Conservation (phyloP, 805 yeast species). For the Spencermartinsiella europaea region DNA sequence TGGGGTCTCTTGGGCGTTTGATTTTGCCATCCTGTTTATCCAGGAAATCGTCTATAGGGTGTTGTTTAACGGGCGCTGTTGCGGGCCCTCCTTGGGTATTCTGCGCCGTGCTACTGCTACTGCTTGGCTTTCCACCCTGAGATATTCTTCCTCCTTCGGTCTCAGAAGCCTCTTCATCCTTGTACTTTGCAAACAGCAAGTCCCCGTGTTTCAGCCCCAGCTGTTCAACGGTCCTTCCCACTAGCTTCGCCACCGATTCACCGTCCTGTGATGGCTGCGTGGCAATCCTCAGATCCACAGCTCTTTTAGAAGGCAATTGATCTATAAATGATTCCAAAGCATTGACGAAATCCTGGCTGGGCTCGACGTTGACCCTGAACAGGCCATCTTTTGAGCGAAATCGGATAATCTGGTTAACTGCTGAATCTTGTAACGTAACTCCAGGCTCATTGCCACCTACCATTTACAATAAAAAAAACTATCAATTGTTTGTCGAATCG, state of each 20-base stretch:
- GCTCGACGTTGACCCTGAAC: slow-evolving; percentile 57
- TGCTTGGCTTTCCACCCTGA: slow-evolving; percentile 1
- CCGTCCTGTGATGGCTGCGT: slow-evolving; percentile 43
- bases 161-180: slow-evolving; percentile 18
- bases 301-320: background rate
- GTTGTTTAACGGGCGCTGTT: slow-evolving; percentile 40
- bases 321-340: slow-evolving; percentile 34
- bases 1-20: slow-evolving; percentile 47
- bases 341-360: slow-evolving; percentile 38
- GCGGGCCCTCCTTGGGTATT: slow-evolving; percentile 19
- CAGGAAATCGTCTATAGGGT: slow-evolving; percentile 60
- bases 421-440: too few species aligned
- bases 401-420: slow-evolving; percentile 53
- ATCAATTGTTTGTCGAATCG: too few species aligned
- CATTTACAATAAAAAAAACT: too few species aligned
- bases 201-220: slow-evolving; percentile 50
- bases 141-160: slow-evolving; percentile 6
- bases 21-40: slow-evolving; percentile 71
- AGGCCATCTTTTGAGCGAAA: slow-evolving; percentile 83
- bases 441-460: too few species aligned
- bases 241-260: slow-evolving; percentile 35
- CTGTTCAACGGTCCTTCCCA: slow-evolving; percentile 31
- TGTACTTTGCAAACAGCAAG: slow-evolving; percentile 44
- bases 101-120: slow-evolving; percentile 1
- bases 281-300: slow-evolving; percentile 33